Base-by-base conservation (phyloP, 2,329 filamentous ascomycete species). In the Epichloe elymi region DNA sequence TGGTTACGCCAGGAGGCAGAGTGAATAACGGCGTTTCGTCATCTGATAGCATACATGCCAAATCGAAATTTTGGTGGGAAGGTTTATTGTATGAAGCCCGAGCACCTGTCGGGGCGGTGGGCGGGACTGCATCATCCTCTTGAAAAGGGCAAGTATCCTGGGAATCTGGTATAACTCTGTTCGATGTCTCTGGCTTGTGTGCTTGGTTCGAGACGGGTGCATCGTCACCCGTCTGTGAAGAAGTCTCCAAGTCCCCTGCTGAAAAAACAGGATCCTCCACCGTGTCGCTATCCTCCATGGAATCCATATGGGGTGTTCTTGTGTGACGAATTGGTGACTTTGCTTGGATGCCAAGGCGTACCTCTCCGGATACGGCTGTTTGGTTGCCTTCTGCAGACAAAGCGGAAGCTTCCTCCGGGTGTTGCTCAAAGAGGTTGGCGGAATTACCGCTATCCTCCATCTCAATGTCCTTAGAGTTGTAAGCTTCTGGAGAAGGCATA, bases 21-120 rank as follows among this genome's bases (percentile, higher is more conserved):
- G 55, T 52, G 20, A 59, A 40, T n/a, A 66, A 50, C 0, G 66
- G 66, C 14, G 61, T 59, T 50, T 69, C 67, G 17, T 69, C 67
- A 46, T 69, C 66, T 5, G 67, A 69, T 6, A 69, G 59, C 5
- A 57, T 56, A 48, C 58, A 60, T 2, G 56, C 51, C n/a, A 58
- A 48, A 17, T 52, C 45, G 3, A 36, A 19, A 40, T 51, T 37
- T 15, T 51, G 23, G 14, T 48, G 50, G 1, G 33, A 44, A 19
- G 42, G 12, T 40, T 50, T 49, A 2, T 41, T 44, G 20, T 40
- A 38, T 11, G 47, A 43, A 8, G n/a, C 41, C 10, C 30, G 46
- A 30, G 40, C 26, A 20, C 30, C 30, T 30, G 50, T 36, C n/a
- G 46, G 19, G 11, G 46, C 23, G 4, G 35, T 8, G 7, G 39